Conservation (phyloP, 140 eudicot species). For the Flaveria floridana region DNA sequence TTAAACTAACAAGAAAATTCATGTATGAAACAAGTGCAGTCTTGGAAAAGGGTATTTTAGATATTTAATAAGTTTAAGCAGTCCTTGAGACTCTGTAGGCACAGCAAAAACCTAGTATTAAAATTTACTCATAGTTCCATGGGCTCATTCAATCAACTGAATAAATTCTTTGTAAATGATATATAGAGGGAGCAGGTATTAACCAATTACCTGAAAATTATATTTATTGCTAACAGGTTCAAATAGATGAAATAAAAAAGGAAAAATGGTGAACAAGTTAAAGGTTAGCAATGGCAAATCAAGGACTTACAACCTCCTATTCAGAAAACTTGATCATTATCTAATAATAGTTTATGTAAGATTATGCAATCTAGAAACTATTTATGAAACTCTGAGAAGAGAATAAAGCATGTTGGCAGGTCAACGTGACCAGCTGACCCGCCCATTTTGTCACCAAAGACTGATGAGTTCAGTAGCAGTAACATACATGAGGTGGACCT, state of each 20-base stretch:
- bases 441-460: neutral
- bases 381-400: neutral
- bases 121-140: constrained; percentile 1
- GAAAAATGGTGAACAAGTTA: neutral
- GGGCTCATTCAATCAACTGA: neutral
- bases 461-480: neutral
- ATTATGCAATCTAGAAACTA: neutral
- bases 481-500: neutral
- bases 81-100: neutral
- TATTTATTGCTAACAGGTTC: neutral
- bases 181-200: neutral
- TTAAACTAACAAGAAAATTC: neutral
- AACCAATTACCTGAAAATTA: constrained; percentile 6
- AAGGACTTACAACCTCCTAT: neutral
- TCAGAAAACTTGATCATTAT: neutral
- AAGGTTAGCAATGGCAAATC: neutral
- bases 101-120: neutral
- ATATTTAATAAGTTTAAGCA: neutral
- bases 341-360: neutral
- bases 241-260: neutral
- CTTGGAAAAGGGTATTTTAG: neutral
- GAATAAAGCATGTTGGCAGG: neutral
- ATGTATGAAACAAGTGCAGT: neutral
- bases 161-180: neutral
- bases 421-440: neutral